phyloP scores from a whole-genome alignment of 2,329 filamentous ascomycete species.

The Fusarium chaquense region DNA sequence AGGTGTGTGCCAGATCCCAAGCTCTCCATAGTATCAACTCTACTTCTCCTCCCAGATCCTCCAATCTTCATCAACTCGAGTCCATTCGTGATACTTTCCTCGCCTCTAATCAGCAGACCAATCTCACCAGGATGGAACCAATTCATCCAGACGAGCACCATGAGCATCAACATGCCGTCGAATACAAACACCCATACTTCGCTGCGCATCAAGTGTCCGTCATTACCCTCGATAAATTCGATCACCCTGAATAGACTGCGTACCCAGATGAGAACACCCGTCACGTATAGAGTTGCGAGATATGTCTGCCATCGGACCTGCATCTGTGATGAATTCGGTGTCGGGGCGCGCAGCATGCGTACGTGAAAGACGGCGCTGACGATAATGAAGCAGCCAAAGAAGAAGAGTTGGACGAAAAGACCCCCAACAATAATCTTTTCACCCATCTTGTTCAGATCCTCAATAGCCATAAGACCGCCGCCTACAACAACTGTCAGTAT shows the following conservation, averaged over 20 bases:
- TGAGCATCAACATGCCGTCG: slow-evolving; percentile 54
- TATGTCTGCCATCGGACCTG: slow-evolving; percentile 51
- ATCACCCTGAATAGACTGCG: slow-evolving; percentile 58
- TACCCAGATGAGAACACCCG: slow-evolving; percentile 54
- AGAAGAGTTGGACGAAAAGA: slow-evolving; percentile 66
- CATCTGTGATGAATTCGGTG: slow-evolving; percentile 16
- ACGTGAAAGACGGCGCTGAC: slow-evolving; percentile 60
- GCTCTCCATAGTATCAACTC: slow-evolving; percentile 30
- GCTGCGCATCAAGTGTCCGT: slow-evolving; percentile 50
- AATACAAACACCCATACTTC: slow-evolving; percentile 55
- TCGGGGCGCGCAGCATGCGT: slow-evolving; percentile 39
- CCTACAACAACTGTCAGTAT: slow-evolving; percentile 23
- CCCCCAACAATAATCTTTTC: slow-evolving; percentile 64
- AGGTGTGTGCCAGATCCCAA: slow-evolving; percentile 18
- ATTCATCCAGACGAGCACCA: slow-evolving; percentile 47
- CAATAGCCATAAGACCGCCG: slow-evolving; percentile 43
- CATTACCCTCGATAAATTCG: slow-evolving; percentile 56
- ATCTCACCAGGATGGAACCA: slow-evolving; percentile 50
- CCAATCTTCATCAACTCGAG: slow-evolving; percentile 37
- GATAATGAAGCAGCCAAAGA: slow-evolving; percentile 66
- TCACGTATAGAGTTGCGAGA: slow-evolving; percentile 46
- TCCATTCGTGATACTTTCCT: slow-evolving; percentile 41
- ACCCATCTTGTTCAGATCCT: slow-evolving; percentile 49
- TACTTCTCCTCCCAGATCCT: slow-evolving; percentile 9
- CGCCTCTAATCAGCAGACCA: slow-evolving; percentile 43